A percentile compares a stretch with the other conserved stretches of the same genome.
These are phyloP conservation scores for Geranium rotundifolium DNA, from an alignment of 345 rosid species.

Conservation along the genomic window DNA sequence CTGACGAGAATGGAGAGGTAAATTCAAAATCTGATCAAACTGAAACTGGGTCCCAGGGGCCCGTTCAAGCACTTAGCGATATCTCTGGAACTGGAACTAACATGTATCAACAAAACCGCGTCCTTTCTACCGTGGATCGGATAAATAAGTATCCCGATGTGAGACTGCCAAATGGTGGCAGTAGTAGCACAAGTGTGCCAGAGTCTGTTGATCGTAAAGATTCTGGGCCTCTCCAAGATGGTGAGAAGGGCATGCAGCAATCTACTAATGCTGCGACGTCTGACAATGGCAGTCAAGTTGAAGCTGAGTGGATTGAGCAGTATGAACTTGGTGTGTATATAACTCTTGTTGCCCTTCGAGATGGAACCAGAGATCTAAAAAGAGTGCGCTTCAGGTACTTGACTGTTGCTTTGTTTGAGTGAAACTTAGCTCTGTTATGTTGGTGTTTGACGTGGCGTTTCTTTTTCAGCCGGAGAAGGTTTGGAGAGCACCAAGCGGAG, in stretches of 20 bases:
- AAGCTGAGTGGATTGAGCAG: conserved; percentile 93
- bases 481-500: conserved; percentile 91
- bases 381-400: conserved; percentile 96
- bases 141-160: conserved; percentile 31
- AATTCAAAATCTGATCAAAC: conserved; percentile 54
- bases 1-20: conserved; percentile 43
- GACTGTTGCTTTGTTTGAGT: not conserved
- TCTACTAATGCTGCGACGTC: conserved; percentile 38
- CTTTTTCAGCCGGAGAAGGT: conserved; percentile 69
- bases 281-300: conserved; percentile 41
- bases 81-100: conserved; percentile 19
- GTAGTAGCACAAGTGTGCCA: conserved; percentile 23
- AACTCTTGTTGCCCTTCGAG: conserved; percentile 70
- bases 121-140: conserved; percentile 17
- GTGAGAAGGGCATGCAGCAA: conserved; percentile 36
- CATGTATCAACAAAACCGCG: conserved; percentile 5
- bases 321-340: conserved; percentile 93
- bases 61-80: conserved; percentile 29
- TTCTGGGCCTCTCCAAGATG: conserved; percentile 32
- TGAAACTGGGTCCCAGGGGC: conserved; percentile 19
- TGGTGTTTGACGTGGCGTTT: no score
- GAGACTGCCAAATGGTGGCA: conserved; percentile 33
- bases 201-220: conserved; percentile 45
- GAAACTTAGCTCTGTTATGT: no score
- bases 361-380: conserved; percentile 96